Evolutionary conservation across 352 stramenopile species (phyloP), one percentile per base, ranked within the genome.

Genomic region (Phytophthora sp.): DNA sequence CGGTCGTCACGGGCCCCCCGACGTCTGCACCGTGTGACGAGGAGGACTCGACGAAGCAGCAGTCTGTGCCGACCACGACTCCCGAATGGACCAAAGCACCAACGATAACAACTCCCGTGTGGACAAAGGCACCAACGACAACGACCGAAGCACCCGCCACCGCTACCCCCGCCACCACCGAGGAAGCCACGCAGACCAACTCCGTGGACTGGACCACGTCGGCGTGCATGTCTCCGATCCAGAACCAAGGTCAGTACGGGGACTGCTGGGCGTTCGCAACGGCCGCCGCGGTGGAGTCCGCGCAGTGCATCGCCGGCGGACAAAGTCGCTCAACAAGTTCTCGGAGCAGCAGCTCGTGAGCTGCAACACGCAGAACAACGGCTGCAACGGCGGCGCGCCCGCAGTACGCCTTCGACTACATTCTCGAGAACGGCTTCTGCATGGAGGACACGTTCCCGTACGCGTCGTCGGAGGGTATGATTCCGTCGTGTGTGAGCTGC

Each of bases 191-290:
- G 1, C 27, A 64, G 10, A 43, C 18, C 27, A 27, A 30, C 32
- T 56, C 60, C 1, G 24, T 73, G 0, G 59, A 74, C 49, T 74
- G 65, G 73, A 72, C 64, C 21, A 58, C 31, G 8, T 74, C 67
- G 26, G 42, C 27, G 7, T 77, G 62, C 13, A 57, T 82, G 1
- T 66, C 55, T 0, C 30, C 30, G 0, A 49, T 99, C 11, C 97
- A 98, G 64, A 95, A 99, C 77, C 97, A 99, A 65, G 96, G 92
- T 1, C 58, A 85, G 9, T 99, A 96, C 62, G 96, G 96, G 38
- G 95, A 88, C 5, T 99, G 97, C 79, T 99, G 96, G 96, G 89
- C 92, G 8, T 99, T 99, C 77, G 96, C 93, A 6, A 87, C 92
- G 0, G 80, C 91, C 0, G 86, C 93, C 9, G 88, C 82, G 5